Evolutionary conservation across 768 basidiomycete genomes (phyloP), one percentile per base, ranked within the genome.

Genomic region (Naematelia encephala): DNA sequence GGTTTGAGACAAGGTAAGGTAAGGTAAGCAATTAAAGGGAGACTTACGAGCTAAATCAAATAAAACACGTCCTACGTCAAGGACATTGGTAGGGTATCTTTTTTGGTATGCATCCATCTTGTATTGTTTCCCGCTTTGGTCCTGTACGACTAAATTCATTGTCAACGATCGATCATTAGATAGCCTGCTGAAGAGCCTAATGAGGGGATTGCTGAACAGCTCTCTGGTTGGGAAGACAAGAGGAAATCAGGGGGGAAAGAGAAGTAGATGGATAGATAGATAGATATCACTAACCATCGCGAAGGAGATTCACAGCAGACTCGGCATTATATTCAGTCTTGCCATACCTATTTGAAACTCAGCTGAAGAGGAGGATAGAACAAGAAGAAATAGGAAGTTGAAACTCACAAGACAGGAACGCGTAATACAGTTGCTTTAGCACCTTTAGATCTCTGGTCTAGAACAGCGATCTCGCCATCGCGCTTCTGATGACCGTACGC

Each of bases 91-190:
- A 0, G 94, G 94, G 78, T 88, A 94, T 26, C 94, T 83, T 16
- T 87, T 89, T 23, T 90, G 91, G 73, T 86, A 94, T 75, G 94
- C 87, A 73, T 99, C 94, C 94, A 97, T 97, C 76, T 86, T 90
- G 80, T 92, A 92, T 30, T 79, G 80, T 78, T 92, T 92, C 1
- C 89, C 89, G 4, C 87, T 88, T 66, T 88, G 89, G 71, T 93
- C 90, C 60, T 84, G 80, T 0, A 96, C 89, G 29, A 94, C 72
- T 74, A 44, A 8, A 2, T 16, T 8, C 5, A n/a, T n/a, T n/a
- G n/a, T n/a, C n/a, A n/a, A n/a, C n/a, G n/a, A n/a, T n/a, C n/a
- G n/a, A n/a, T n/a, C n/a, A n/a, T n/a, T n/a, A n/a, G n/a, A n/a
- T n/a, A n/a, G n/a, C n/a, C n/a, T n/a, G n/a, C n/a, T n/a, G n/a